Percentiles rank a stretch among this genome's conserved stretches.
Conservation (phyloP, 306 rosid genomes). For the Lotus japonicus region DNA sequence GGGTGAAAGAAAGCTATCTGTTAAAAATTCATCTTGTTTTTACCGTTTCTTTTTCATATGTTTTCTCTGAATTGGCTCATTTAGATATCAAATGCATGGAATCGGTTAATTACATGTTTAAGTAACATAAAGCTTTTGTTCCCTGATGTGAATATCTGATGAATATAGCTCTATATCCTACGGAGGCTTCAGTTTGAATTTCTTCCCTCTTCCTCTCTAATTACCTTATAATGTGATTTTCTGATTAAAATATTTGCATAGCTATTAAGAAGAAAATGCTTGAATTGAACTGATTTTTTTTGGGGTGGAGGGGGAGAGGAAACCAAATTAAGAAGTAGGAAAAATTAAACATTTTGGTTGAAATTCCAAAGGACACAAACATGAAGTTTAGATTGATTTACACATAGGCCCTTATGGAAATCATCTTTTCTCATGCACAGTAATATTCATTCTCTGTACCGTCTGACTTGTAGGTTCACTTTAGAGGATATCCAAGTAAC, state of each 20-base stretch:
- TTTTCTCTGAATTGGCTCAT: not conserved
- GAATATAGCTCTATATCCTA: not conserved
- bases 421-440: not conserved
- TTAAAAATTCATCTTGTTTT: not conserved
- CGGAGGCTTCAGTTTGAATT: not conserved
- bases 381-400: not conserved
- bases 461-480: conserved; percentile 63
- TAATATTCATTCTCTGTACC: conserved; percentile 14
- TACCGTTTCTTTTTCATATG: not conserved
- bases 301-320: not conserved
- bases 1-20: not conserved
- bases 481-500: conserved; percentile 80
- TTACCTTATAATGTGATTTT: not conserved
- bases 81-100: not conserved
- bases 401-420: not conserved
- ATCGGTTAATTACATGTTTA: not conserved
- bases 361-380: not conserved
- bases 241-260: not conserved
- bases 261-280: not conserved
- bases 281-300: not conserved
- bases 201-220: not conserved
- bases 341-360: not conserved
- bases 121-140: not conserved
- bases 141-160: conserved; percentile 1
- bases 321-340: not conserved